These are phyloP conservation scores for Rubia occidens DNA, from an alignment of 305 asterid genomes.

Conservation along the genomic window DNA sequence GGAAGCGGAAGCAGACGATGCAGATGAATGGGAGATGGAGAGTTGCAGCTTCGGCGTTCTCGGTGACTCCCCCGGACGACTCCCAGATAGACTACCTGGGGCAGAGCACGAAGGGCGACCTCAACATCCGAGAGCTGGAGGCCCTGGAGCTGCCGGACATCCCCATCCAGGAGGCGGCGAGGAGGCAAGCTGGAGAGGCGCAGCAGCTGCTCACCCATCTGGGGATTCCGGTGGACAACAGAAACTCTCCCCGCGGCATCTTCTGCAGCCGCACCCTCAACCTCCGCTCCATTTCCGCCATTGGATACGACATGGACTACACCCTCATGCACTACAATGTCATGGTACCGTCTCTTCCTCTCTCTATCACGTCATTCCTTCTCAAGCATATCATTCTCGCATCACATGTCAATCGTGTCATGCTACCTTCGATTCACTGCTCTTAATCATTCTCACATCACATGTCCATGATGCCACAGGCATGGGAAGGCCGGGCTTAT, in stretches of 20 bases:
- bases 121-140: slow-evolving; percentile 42
- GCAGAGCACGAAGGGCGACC: slow-evolving; percentile 84
- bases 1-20: not conserved
- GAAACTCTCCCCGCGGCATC: slow-evolving; percentile 63
- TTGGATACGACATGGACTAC: slow-evolving; percentile 93
- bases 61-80: slow-evolving; percentile 39
- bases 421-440: too few relatives aligned
- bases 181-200: slow-evolving; percentile 66
- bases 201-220: slow-evolving; percentile 58
- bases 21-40: not conserved
- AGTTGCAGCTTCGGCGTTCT: slow-evolving; percentile 27
- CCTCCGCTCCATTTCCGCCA: slow-evolving; percentile 69
- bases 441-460: too few relatives aligned
- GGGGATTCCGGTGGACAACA: slow-evolving; percentile 53
- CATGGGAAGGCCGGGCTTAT: slow-evolving; percentile 97
- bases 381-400: too few relatives aligned
- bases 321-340: slow-evolving; percentile 86
- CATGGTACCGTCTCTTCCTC: slow-evolving; percentile 42
- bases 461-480: slow-evolving; percentile 41
- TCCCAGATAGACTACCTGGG: slow-evolving; percentile 73
- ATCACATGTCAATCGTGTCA: too few relatives aligned
- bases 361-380: too few relatives aligned
- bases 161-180: slow-evolving; percentile 79
- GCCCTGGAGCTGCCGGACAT: slow-evolving; percentile 34
- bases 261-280: slow-evolving; percentile 82